phyloP scores from a whole-genome alignment of 495 filamentous ascomycete species.

The Viridothelium virens region DNA sequence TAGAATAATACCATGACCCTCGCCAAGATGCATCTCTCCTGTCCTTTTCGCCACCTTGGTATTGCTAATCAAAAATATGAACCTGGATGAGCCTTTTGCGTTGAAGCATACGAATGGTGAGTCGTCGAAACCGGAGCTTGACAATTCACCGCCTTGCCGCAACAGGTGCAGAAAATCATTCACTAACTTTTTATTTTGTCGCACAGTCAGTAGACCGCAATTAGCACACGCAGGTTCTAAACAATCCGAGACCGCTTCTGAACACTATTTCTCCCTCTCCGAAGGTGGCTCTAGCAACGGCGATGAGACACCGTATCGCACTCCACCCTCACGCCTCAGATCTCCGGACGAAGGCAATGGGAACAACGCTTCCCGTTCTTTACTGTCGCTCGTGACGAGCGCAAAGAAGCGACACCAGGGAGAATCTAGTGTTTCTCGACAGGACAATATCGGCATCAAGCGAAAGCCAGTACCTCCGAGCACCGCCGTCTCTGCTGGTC shows the following conservation, averaged over 20 bases:
- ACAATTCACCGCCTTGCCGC: background rate
- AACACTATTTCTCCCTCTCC: constrained; percentile 61
- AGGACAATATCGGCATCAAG: constrained; percentile 18
- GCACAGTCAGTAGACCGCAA: constrained; percentile 39
- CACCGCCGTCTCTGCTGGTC: background rate
- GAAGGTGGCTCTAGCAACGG: constrained; percentile 41
- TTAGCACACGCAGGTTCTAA: constrained; percentile 46
- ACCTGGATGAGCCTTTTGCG: background rate
- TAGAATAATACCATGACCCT: background rate
- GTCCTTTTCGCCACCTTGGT: background rate
- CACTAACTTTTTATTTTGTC: background rate
- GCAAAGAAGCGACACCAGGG: constrained; percentile 9
- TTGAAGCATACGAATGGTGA: constrained; percentile 25
- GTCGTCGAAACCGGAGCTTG: background rate
- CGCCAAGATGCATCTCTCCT: background rate
- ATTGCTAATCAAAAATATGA: background rate
- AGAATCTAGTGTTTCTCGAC: background rate
- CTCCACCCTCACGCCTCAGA: constrained; percentile 31
- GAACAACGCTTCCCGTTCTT: constrained; percentile 11
- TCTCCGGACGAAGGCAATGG: constrained; percentile 27
- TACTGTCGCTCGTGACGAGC: background rate
- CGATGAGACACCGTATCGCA: constrained; percentile 46
- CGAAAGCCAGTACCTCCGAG: constrained; percentile 20
- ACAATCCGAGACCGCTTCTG: constrained; percentile 57
- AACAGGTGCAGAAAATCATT: background rate